Evolutionary conservation across 2,329 filamentous ascomycete genomes (phyloP).

Genomic region (Beauveria brongniartii): DNA sequence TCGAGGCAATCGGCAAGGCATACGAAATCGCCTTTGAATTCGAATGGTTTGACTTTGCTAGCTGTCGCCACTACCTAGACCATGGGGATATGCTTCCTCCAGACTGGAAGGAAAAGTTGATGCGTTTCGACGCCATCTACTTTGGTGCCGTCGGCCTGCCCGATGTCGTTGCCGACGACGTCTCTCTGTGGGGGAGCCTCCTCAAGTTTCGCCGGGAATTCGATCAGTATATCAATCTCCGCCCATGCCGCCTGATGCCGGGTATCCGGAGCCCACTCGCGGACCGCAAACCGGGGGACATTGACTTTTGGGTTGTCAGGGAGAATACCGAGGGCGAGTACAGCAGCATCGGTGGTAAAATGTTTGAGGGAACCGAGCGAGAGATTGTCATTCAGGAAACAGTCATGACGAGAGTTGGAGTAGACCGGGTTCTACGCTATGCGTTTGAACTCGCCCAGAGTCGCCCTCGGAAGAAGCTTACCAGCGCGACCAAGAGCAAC

Average conservation of each 20-base stretch:
- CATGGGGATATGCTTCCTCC: conserved; percentile 35
- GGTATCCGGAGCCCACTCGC: conserved; percentile 51
- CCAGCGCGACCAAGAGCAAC: conserved; percentile 60
- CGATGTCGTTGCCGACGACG: conserved; percentile 52
- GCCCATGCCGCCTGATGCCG: conserved; percentile 53
- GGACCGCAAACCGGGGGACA: conserved; percentile 44
- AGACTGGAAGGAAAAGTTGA: conserved; percentile 44
- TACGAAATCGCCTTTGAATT: conserved; percentile 49
- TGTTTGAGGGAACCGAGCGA: conserved; percentile 50
- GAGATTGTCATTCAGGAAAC: conserved; percentile 55
- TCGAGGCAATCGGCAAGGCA: conserved; percentile 41
- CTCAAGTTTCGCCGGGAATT: conserved; percentile 59
- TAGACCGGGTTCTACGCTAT: conserved; percentile 54
- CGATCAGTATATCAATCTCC: conserved; percentile 61
- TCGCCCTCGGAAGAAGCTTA: conserved; percentile 51
- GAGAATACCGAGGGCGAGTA: conserved; percentile 65
- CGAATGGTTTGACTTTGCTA: conserved; percentile 57
- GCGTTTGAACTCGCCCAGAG: conserved; percentile 55
- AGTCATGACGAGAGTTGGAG: conserved; percentile 53
- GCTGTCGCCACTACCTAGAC: conserved; percentile 46
- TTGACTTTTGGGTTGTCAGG: conserved; percentile 59
- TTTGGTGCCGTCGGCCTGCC: conserved; percentile 58
- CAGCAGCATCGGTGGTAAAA: conserved; percentile 55
- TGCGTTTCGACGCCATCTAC: conserved; percentile 55
- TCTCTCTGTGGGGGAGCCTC: conserved; percentile 59